phyloP scores from a whole-genome alignment of 2,329 filamentous ascomycete genomes.

The Talaromyces sp. region DNA sequence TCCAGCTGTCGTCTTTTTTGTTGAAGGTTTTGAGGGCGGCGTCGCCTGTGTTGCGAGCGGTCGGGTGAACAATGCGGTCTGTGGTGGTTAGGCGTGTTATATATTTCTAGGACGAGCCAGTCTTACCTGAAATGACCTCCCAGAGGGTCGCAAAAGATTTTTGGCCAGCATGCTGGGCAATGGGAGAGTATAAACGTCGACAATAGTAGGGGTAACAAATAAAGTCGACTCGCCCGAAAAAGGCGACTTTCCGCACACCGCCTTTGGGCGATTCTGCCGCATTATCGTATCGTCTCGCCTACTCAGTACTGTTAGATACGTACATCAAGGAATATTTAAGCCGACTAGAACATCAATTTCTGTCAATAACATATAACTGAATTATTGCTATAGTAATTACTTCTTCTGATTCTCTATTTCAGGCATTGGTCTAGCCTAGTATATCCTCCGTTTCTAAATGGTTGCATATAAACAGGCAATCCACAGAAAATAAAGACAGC shows the following conservation, averaged over 20 bases:
- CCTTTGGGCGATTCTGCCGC: not conserved
- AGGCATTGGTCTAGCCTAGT: not conserved
- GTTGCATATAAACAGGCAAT: too few species aligned
- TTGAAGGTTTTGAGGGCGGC: conserved; percentile 1
- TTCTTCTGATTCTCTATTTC: not conserved
- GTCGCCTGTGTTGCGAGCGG: conserved; percentile 4
- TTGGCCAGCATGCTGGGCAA: conserved; percentile 6
- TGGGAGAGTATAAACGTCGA: not conserved
- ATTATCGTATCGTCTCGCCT: not conserved
- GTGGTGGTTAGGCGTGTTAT: not conserved
- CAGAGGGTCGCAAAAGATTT: conserved; percentile 2
- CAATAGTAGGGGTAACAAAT: not conserved
- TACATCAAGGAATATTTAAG: not conserved
- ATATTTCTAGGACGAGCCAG: not conserved
- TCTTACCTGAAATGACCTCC: conserved; percentile 4
- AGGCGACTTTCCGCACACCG: not conserved
- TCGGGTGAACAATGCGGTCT: conserved; percentile 9
- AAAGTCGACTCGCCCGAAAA: not conserved
- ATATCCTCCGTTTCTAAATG: not conserved
- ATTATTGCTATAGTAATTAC: not conserved
- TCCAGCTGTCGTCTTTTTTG: not conserved
- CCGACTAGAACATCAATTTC: not conserved
- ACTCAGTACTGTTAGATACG: not conserved
- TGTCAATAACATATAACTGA: not conserved
- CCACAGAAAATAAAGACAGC: too few species aligned